These are phyloP conservation scores for Conidiobolus incongruus DNA, from an alignment of 371 early-diverging fungal species.

Conservation along the genomic window DNA sequence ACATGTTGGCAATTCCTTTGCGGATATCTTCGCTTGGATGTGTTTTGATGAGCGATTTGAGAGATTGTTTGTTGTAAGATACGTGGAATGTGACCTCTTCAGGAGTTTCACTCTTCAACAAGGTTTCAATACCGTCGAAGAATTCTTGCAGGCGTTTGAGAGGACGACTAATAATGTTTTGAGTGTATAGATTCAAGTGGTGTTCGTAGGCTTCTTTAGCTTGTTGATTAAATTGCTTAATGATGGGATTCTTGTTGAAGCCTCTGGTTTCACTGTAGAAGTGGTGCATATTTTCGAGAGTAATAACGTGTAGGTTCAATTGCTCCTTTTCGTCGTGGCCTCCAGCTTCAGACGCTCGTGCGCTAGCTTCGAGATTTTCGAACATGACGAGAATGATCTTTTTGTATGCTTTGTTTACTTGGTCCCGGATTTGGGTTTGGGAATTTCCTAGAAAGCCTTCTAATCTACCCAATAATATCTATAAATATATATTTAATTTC, in stretches of 20 bases:
- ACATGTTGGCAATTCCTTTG: conserved; percentile 55
- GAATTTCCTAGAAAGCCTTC: conserved; percentile 25
- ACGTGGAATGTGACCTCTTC: conserved; percentile 73
- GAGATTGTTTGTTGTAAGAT: conserved; percentile 60
- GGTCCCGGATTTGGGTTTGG: conserved; percentile 37
- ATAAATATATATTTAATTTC: too few relatives aligned
- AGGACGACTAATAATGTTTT: conserved; percentile 66
- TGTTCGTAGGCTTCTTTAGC: conserved; percentile 63
- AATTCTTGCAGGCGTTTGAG: conserved; percentile 65
- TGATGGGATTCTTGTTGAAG: conserved; percentile 30
- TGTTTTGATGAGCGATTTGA: conserved; percentile 62
- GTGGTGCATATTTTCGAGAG: conserved; percentile 82
- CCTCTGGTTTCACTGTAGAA: conserved; percentile 50
- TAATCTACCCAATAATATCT: conserved; percentile 55
- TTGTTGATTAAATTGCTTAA: conserved; percentile 61
- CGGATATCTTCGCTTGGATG: conserved; percentile 67
- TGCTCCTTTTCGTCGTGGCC: conserved; percentile 78
- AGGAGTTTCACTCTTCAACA: conserved; percentile 41
- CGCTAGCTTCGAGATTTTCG: conserved; percentile 67
- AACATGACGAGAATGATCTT: conserved; percentile 65
- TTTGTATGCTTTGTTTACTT: conserved; percentile 61
- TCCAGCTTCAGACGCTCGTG: conserved; percentile 40
- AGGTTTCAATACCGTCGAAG: conserved; percentile 76
- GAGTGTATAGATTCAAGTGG: conserved; percentile 58
- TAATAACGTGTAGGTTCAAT: conserved; percentile 65